phyloP scores from a whole-genome alignment of 140 eudicot species.

The Erigeron philadelphicus region DNA sequence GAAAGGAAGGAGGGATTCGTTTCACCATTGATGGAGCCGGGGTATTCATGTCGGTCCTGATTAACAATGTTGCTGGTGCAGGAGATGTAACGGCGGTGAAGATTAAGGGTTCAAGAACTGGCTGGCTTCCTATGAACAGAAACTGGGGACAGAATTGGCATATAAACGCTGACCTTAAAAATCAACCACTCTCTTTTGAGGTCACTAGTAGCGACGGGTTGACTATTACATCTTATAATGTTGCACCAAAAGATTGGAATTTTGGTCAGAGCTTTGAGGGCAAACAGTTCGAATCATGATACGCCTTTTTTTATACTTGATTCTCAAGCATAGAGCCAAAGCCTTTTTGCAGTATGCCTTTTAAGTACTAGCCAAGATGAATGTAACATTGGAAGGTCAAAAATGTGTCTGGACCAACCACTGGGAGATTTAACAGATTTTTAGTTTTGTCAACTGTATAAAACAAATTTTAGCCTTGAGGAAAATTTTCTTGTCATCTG shows the following conservation, averaged over 20 bases:
- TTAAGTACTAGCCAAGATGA: slow-evolving; percentile 2
- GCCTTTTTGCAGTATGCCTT: slow-evolving; percentile 17
- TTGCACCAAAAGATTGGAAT: slow-evolving; percentile 73
- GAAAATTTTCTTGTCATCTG: not conserved
- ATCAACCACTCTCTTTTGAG: slow-evolving; percentile 81
- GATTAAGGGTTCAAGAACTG: slow-evolving; percentile 81
- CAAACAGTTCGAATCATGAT: slow-evolving; percentile 62
- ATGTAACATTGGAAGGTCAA: slow-evolving; percentile 15
- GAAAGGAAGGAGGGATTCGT: slow-evolving; percentile 89
- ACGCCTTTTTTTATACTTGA: slow-evolving; percentile 17
- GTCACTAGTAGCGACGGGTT: slow-evolving; percentile 65
- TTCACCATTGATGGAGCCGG: slow-evolving; percentile 68
- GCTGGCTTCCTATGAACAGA: slow-evolving; percentile 94
- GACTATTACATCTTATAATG: slow-evolving; percentile 62
- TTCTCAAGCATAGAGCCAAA: slow-evolving; percentile 25
- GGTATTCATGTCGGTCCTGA: slow-evolving; percentile 67
- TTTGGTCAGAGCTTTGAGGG: slow-evolving; percentile 82
- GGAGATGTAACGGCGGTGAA: slow-evolving; percentile 77
- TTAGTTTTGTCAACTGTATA: slow-evolving; percentile 22
- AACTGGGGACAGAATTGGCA: slow-evolving; percentile 98
- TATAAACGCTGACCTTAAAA: slow-evolving; percentile 67
- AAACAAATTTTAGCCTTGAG: slow-evolving; percentile 18
- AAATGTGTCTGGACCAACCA: not conserved
- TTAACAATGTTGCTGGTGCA: slow-evolving; percentile 78
- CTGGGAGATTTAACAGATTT: not conserved